These are phyloP conservation scores for Stropharia rugosoannulata DNA, from an alignment of 768 basidiomycete species.

Conservation along the genomic window DNA sequence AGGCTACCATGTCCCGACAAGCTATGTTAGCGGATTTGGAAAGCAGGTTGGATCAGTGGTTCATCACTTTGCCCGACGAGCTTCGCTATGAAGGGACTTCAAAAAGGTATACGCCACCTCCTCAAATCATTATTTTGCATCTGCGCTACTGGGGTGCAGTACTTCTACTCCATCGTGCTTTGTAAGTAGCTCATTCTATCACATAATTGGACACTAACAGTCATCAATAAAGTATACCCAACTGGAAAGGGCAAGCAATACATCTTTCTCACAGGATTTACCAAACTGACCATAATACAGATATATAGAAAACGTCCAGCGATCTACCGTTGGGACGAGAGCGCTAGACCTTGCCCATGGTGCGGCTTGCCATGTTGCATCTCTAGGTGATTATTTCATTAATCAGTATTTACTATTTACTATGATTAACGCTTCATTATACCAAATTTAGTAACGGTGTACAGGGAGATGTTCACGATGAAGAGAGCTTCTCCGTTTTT, in stretches of 20 bases:
- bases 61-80: constrained; percentile 61
- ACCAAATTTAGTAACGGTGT: constrained; percentile 48
- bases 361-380: constrained; percentile 70
- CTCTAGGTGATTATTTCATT: constrained; percentile 45
- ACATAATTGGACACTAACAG: neutral
- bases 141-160: constrained; percentile 78
- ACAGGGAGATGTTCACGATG: constrained; percentile 61
- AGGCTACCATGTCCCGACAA: constrained; percentile 45
- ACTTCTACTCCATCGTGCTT: constrained; percentile 72
- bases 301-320: constrained; percentile 39
- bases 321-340: constrained; percentile 53
- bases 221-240: constrained; percentile 56
- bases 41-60: constrained; percentile 72
- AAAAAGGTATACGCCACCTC: constrained; percentile 53
- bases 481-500: constrained; percentile 63
- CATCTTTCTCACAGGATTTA: neutral
- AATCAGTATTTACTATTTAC: neutral
- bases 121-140: constrained; percentile 68
- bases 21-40: constrained; percentile 56
- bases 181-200: constrained; percentile 48
- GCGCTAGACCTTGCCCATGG: constrained; percentile 75
- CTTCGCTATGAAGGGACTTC: constrained; percentile 60
- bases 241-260: constrained; percentile 59
- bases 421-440: neutral
- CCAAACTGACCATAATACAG: constrained; percentile 9